phyloP scores from a whole-genome alignment of 1,284 basidiomycete genomes.

The Trametes sp. region DNA sequence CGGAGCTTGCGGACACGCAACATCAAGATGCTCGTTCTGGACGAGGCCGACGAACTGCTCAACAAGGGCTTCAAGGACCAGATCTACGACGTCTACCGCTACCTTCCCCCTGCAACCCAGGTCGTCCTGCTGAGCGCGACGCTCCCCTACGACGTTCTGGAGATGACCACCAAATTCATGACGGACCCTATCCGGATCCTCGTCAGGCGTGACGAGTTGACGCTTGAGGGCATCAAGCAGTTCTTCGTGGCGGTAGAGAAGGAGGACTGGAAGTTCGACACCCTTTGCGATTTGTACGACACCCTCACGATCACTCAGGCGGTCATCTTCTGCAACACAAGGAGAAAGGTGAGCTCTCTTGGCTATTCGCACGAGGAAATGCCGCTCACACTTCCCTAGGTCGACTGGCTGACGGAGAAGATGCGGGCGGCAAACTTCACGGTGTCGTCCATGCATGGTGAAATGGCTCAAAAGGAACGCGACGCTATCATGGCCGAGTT shows the following conservation, averaged over 20 bases:
- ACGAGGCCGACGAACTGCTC: slow-evolving; percentile 97
- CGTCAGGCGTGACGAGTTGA: slow-evolving; percentile 99
- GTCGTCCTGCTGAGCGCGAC: slow-evolving; percentile 97
- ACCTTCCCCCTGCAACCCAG: slow-evolving; percentile 97
- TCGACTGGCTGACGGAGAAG: slow-evolving; percentile 99
- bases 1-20: slow-evolving; percentile 94
- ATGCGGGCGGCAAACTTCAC: slow-evolving; percentile 98
- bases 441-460: slow-evolving; percentile 97
- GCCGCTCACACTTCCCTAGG: slow-evolving; percentile 52
- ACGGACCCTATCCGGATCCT: slow-evolving; percentile 98
- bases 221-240: slow-evolving; percentile 99
- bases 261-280: slow-evolving; percentile 99
- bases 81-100: slow-evolving; percentile 99
- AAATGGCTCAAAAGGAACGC: slow-evolving; percentile 99
- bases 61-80: slow-evolving; percentile 99
- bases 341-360: slow-evolving; percentile 80
- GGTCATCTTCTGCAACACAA: slow-evolving; percentile 99
- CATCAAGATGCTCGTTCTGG: slow-evolving; percentile 99
- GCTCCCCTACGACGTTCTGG: slow-evolving; percentile 95
- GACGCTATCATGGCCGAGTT: slow-evolving; percentile 99
- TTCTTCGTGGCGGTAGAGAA: slow-evolving; percentile 99
- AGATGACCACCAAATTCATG: slow-evolving; percentile 99
- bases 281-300: slow-evolving; percentile 97
- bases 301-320: slow-evolving; percentile 99
- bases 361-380: not conserved